Base-by-base conservation (phyloP, 164 flowering plant genomes). In the Berberis thunbergii region DNA sequence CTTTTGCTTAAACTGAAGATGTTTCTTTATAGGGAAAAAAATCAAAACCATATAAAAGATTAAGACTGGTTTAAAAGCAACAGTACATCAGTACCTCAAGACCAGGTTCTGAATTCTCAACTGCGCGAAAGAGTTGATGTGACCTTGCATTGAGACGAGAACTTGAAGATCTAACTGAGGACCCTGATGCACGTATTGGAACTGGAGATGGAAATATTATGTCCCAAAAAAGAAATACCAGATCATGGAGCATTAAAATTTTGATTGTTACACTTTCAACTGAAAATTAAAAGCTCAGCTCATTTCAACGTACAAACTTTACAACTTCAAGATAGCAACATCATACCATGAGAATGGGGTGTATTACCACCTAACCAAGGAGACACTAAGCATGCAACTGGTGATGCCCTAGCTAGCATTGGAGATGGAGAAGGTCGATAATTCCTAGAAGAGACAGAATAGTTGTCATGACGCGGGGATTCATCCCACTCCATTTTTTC, bases 131-230 rank as follows among this genome's bases (percentile, higher is more conserved):
- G 38, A 53, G 70, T 63, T 78, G 79, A 75, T 79, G 82, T 44
- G 94, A 81, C 70, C 77, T 81, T 54, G 81, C 73, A 63, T 77
- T 69, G 66, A 67, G 67, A 69, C 79, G 79, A 66, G 87, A 80
- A 70, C 73, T 77, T 63, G 89, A 80, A 61, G 86, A 79, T 75
- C 77, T 78, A 10, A 70, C 66, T n/a, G 93, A 83, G 44, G 83
- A 70, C 67, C 98, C 98, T 73, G 94, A 78, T 59, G 98, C 97
- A 50, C 96, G 86, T 65, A 93, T 86, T 44, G 98, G 98, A 64
- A 75, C 75, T 9, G 96, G 97, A 49, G 97, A 89, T 58, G 98
- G 94, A 70, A 94, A 79, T 39, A 76, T 61, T 39, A 73, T 65
- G 62, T 93, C 98, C 97, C 97, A 93, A 2, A 94, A 94, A 91